These are phyloP conservation scores for Albatrellus ellisii DNA, from an alignment of 768 basidiomycete genomes.

Conservation along the genomic window DNA sequence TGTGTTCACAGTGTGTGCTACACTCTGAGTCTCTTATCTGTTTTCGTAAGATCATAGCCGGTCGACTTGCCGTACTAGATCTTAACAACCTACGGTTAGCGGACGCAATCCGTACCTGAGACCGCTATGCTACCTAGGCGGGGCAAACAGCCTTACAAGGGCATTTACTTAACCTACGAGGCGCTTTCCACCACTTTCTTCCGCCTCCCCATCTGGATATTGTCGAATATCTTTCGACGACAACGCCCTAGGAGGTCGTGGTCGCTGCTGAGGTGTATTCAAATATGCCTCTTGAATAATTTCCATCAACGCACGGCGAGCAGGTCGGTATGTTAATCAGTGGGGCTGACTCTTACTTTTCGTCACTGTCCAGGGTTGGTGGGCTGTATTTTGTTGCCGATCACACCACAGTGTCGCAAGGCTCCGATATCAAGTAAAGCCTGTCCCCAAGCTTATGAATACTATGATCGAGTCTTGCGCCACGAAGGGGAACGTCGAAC, in stretches of 20 bases:
- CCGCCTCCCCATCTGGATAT: constrained; percentile 3
- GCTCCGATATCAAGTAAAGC: no score
- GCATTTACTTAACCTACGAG: not conserved
- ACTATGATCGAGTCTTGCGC: not conserved
- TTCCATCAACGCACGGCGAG: not conserved
- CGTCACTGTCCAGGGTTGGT: not conserved
- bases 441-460: no score
- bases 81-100: no score
- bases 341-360: not conserved
- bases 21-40: no score
- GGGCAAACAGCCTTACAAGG: not conserved
- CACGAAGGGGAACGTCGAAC: not conserved
- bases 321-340: not conserved
- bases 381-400: not conserved
- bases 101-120: no score
- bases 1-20: no score
- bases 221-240: not conserved
- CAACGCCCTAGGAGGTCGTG: not conserved
- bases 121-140: no score
- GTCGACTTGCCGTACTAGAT: no score
- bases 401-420: no score
- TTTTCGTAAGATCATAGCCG: no score
- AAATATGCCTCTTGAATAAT: no score
- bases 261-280: not conserved
- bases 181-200: not conserved